Conservation (phyloP, 2,329 filamentous ascomycete species). For the Penicillium olsonii region DNA sequence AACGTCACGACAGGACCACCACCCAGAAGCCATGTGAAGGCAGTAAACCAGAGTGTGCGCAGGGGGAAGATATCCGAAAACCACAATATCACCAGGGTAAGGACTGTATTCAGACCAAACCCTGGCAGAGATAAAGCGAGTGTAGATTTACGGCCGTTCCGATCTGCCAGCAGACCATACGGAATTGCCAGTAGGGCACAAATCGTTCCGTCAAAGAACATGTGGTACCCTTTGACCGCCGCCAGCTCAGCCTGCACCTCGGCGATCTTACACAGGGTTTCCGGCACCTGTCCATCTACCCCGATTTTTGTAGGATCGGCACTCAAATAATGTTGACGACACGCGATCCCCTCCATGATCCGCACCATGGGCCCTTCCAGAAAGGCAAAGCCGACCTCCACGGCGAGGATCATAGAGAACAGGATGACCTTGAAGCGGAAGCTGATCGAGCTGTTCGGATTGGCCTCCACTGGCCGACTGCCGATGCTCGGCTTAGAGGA, state of each 20-base stretch:
- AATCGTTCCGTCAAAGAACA: constrained; percentile 49
- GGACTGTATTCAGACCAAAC: constrained; percentile 37
- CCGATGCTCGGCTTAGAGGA: constrained; percentile 1
- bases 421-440: constrained; percentile 44
- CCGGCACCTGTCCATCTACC: constrained; percentile 44
- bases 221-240: constrained; percentile 53
- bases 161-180: constrained; percentile 53
- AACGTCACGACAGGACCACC: constrained; percentile 51
- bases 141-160: constrained; percentile 49
- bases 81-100: constrained; percentile 38
- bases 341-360: constrained; percentile 53
- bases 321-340: constrained; percentile 46
- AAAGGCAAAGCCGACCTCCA: constrained; percentile 50
- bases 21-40: constrained; percentile 47
- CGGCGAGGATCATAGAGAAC: constrained; percentile 44
- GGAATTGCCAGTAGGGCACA: constrained; percentile 51
- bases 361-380: constrained; percentile 49
- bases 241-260: constrained; percentile 52
- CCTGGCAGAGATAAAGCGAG: constrained; percentile 47
- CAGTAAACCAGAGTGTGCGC: constrained; percentile 51
- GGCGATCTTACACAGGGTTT: constrained; percentile 53
- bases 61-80: constrained; percentile 46
- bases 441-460: constrained; percentile 29
- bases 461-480: constrained; percentile 1
- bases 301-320: constrained; percentile 48